Evolutionary conservation across 306 rosid species (phyloP).

Genomic region (Citrullus amarus): DNA sequence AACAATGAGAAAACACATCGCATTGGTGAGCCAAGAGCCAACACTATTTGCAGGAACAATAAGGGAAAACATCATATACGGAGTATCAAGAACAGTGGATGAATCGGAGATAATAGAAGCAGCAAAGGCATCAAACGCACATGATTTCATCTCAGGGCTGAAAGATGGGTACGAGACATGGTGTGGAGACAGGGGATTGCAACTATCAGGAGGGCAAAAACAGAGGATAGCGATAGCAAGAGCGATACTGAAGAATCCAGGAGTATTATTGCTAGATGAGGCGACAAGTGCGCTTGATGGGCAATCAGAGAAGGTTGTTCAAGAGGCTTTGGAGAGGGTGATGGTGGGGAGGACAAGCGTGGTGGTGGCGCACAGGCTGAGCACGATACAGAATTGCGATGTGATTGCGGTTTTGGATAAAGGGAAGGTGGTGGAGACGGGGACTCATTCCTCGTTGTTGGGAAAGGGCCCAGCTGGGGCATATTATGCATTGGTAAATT

Average conservation of each 20-base stretch:
- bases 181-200: slow-evolving; percentile 82
- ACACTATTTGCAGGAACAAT: slow-evolving; percentile 60
- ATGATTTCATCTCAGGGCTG: slow-evolving; percentile 55
- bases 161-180: slow-evolving; percentile 62
- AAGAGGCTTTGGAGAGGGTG: slow-evolving; percentile 61
- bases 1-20: slow-evolving; percentile 51
- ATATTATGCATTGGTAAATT: slow-evolving; percentile 45
- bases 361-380: slow-evolving; percentile 87
- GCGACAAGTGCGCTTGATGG: slow-evolving; percentile 87
- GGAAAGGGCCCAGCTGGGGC: slow-evolving; percentile 51
- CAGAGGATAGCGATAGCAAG: slow-evolving; percentile 83
- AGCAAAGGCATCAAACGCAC: slow-evolving; percentile 72
- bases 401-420: slow-evolving; percentile 63
- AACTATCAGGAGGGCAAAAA: slow-evolving; percentile 83
- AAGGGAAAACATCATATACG: slow-evolving; percentile 56
- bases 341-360: slow-evolving; percentile 93
- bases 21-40: slow-evolving; percentile 87
- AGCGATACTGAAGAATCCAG: slow-evolving; percentile 64
- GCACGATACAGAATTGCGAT: slow-evolving; percentile 68
- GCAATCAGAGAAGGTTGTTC: slow-evolving; percentile 69
- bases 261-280: slow-evolving; percentile 57
- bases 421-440: slow-evolving; percentile 66
- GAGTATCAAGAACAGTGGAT: slow-evolving; percentile 20
- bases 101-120: slow-evolving; percentile 64
- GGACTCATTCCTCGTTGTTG: slow-evolving; percentile 51